Base-by-base conservation (phyloP, 192 early-diverging fungal genomes). In the Umbelopsis sp. region DNA sequence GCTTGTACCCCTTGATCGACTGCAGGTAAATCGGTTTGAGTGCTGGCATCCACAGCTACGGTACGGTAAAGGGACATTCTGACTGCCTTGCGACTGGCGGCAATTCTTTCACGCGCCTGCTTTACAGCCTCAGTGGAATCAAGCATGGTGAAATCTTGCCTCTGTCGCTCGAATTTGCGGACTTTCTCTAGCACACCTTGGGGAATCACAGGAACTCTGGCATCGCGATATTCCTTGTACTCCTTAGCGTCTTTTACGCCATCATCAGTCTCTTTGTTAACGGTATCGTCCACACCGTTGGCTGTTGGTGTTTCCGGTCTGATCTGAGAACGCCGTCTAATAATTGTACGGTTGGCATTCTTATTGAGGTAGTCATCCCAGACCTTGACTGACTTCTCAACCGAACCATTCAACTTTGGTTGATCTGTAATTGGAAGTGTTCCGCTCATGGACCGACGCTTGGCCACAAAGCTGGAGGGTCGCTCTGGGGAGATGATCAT, bases 391-490 rank as follows among this genome's bases (percentile, higher is more conserved):
- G 72, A 71, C 4, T 49, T 52, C 37, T 72, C 73, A 20, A 78
- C 77, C 9, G 67, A 66, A 16, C 73, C 70, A 27, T 51, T 58
- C 21, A 49, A 16, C 25, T 49, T 48, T 45, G 66, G 65, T 47
- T 67, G 58, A 37, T 71, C 51, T 37, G 71, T 67, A 15, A 50
- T 23, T 41, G 71, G 64, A 3, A 70, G 49, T 18, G 58, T 58
- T 10, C 61, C 68, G 10, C 50, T 50, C 61, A 73, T 73, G 6
- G 78, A 80, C 8, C 71, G 64, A 12, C 78, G 71, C 41, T 80
- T 80, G 45, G 78, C 74, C 11, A 76, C 78, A 65, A 73, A 70
- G 35, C 71, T 73, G 22, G 78, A 76, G 41, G 78, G 78, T 35
- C 78, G 50, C 33, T 76, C 74, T 3, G 68, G 69, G 2, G 55